These are phyloP conservation scores for Leccinum solheimii DNA, from an alignment of 1,284 basidiomycete genomes.

Conservation along the genomic window DNA sequence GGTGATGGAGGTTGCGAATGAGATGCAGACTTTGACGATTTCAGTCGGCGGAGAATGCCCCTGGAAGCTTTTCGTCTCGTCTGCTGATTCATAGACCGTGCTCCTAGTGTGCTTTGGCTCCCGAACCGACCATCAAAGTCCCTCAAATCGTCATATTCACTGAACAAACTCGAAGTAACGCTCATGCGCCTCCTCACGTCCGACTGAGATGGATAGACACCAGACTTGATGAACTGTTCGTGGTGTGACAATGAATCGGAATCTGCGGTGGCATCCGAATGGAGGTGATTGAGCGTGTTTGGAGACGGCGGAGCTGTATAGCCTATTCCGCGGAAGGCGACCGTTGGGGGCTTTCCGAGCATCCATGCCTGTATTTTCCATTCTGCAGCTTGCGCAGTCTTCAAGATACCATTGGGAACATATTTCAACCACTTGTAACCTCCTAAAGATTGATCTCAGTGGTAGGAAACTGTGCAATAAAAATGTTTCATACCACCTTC, in stretches of 20 bases:
- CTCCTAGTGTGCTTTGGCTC: conserved; percentile 70
- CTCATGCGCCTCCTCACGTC: conserved; percentile 56
- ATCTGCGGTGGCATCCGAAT: conserved; percentile 24
- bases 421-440: conserved; percentile 97
- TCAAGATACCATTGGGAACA: conserved; percentile 89
- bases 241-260: conserved; percentile 29
- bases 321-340: conserved; percentile 79
- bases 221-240: conserved; percentile 33
- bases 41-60: conserved; percentile 64
- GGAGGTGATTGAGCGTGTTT: conserved; percentile 29
- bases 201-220: conserved; percentile 37
- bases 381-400: conserved; percentile 94
- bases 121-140: conserved; percentile 84
- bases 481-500: conserved; percentile 68
- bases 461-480: neutral
- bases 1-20: conserved; percentile 45
- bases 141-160: conserved; percentile 80
- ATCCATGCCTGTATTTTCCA: conserved; percentile 97
- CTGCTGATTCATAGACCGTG: conserved; percentile 38
- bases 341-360: conserved; percentile 88
- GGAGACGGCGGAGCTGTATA: conserved; percentile 51
- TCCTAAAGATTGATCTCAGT: conserved; percentile 41
- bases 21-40: conserved; percentile 41
- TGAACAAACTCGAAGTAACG: conserved; percentile 63
- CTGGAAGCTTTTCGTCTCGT: conserved; percentile 57